Base-by-base conservation (phyloP, 2,329 filamentous ascomycete genomes). In the Neonectria faginata region DNA sequence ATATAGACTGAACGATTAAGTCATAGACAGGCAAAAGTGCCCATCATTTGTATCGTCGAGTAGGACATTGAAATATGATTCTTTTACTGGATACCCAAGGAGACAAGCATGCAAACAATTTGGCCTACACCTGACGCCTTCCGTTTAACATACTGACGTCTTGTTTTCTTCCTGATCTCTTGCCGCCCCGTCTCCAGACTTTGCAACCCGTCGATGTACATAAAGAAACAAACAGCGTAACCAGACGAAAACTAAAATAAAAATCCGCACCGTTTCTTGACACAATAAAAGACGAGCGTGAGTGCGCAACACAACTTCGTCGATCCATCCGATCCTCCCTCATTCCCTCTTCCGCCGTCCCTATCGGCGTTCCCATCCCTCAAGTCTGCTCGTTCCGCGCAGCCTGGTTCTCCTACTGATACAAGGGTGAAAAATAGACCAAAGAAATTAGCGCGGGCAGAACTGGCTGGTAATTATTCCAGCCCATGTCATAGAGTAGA, bases 371-470 rank as follows among this genome's bases (percentile, higher is more conserved):
- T 57, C 18, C n/a, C 31, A 42, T 33, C 52, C 33, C 36, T 45
- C 22, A 39, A 41, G 16, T 45, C 45, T 41, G 63, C 8, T 57
- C 62, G 57, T 65, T 63, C 67, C 60, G 8, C 59, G 62, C 61
- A 60, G 62, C 31, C 29, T 29, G 45, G 33, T 53, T 55, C 36
- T 27, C 57, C 45, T 71, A 72, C 22, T 74, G 67, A 70, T 74
- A 74, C 72, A 74, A 57, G 60, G 45, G 60, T 33, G 60, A 65
- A 70, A 72, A 65, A 48, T 64, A 33, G 47, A 59, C 47, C 44
- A 53, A 57, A 59, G 60, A 67, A 64, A 63, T 48, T 50, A 54
- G 57, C 50, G 45, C 51, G 42, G 41, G 57, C 33, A 54, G 27
- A 63, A 54, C 66, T 54, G 12, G 57, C 16, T 20, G 36, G 29